Conservation (phyloP, 2,329 filamentous ascomycete species). For the Parafenestella ontariensis region DNA sequence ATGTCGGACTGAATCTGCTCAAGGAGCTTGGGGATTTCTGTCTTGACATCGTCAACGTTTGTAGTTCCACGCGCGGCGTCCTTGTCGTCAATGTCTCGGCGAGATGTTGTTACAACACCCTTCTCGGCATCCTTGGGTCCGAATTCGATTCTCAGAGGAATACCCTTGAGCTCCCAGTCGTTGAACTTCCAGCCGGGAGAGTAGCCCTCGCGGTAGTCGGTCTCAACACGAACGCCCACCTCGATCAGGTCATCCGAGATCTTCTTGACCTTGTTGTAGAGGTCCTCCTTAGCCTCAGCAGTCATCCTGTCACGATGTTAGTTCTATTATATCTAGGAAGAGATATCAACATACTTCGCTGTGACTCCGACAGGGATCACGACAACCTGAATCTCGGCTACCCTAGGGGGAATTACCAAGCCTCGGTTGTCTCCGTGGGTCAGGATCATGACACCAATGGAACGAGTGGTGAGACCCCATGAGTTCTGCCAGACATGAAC, state of each 20-base stretch:
- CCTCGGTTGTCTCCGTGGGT: constrained; percentile 97
- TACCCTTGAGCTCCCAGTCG: constrained; percentile 96
- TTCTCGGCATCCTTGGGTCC: constrained; percentile 93
- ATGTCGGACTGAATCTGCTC: constrained; percentile 90
- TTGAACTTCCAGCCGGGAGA: constrained; percentile 97
- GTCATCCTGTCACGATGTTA: constrained; percentile 44
- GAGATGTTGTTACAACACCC: constrained; percentile 81
- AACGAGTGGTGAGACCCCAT: constrained; percentile 96
- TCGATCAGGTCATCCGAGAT: constrained; percentile 73
- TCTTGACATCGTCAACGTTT: constrained; percentile 74
- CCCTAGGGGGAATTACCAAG: constrained; percentile 87
- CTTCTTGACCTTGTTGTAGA: constrained; percentile 77
- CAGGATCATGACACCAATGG: constrained; percentile 99
- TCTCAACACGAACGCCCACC: constrained; percentile 77
- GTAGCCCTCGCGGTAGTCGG: constrained; percentile 88
- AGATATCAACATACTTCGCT: constrained; percentile 69
- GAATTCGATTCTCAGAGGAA: constrained; percentile 92
- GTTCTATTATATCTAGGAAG: background rate
- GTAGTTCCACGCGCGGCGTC: constrained; percentile 65
- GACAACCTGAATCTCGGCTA: constrained; percentile 84
- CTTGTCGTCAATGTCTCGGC: constrained; percentile 86
- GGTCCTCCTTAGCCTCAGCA: constrained; percentile 77
- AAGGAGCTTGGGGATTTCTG: constrained; percentile 78
- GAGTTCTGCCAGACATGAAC: constrained; percentile 98
- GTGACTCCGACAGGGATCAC: constrained; percentile 93